Evolutionary conservation across 495 filamentous ascomycete genomes (phyloP).

Genomic region (Pseudotulostoma volvatum): DNA sequence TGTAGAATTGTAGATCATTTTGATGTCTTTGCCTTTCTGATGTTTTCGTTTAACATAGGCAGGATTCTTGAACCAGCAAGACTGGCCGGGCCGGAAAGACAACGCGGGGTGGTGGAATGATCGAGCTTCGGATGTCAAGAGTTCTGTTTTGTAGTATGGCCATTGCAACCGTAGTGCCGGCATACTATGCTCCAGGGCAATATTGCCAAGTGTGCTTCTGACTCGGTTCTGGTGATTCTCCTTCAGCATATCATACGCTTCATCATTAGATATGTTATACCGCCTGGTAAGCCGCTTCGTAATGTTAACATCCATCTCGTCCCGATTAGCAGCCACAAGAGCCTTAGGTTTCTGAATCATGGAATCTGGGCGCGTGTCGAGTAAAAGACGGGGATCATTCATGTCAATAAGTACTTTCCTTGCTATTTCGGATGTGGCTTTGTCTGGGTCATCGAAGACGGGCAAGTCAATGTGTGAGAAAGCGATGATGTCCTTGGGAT

Average conservation of each 20-base stretch:
- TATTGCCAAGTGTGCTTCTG: conserved; percentile 69
- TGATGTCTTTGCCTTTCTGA: conserved; percentile 54
- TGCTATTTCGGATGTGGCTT: conserved; percentile 47
- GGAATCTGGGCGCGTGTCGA: conserved; percentile 46
- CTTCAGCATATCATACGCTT: conserved; percentile 87
- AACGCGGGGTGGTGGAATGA: conserved; percentile 77
- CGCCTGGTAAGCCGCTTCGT: conserved; percentile 43
- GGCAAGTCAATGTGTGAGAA: conserved; percentile 32
- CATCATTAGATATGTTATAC: conserved; percentile 93
- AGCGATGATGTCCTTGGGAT: conserved; percentile 26
- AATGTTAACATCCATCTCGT: conserved; percentile 24
- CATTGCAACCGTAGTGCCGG: conserved; percentile 80
- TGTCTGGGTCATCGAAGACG: conserved; percentile 42
- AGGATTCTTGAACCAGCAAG: conserved; percentile 34
- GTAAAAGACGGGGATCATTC: conserved; percentile 73
- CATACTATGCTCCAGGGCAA: conserved; percentile 78
- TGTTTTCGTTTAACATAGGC: conserved; percentile 52
- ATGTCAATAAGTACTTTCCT: conserved; percentile 72
- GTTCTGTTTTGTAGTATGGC: conserved; percentile 80
- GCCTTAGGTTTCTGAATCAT: conserved; percentile 25
- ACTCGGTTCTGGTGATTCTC: conserved; percentile 94
- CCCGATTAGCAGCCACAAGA: conserved; percentile 15
- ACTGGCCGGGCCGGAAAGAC: conserved; percentile 42
- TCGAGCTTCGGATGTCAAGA: conserved; percentile 62
- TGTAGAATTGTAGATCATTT: conserved; percentile 55